A percentile compares a stretch with the other conserved stretches of the same genome.
Conservation (phyloP, 2,329 filamentous ascomycete species). For the Teratosphaeriaceae sp. region DNA sequence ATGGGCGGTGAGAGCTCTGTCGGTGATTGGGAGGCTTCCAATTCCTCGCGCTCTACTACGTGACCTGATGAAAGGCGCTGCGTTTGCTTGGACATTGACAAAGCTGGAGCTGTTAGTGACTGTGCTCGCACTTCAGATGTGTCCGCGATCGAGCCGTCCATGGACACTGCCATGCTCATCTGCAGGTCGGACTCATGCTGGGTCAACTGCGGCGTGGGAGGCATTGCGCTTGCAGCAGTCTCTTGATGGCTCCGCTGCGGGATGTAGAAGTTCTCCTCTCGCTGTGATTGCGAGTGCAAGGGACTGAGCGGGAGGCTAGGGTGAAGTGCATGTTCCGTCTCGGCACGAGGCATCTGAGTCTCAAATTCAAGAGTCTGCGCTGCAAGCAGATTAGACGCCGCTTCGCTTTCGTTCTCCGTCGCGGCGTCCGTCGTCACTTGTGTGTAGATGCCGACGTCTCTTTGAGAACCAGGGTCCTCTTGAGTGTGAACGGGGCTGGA, state of each 20-base stretch:
- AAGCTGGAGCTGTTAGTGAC: too few species aligned
- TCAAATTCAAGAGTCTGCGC: not conserved
- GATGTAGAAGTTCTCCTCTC: not conserved
- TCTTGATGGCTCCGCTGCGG: not conserved
- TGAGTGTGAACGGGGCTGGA: not conserved
- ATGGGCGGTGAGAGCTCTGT: too few species aligned
- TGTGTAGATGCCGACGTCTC: not conserved
- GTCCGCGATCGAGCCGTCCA: too few species aligned
- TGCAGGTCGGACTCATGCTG: slow-evolving; percentile 17
- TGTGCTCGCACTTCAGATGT: too few species aligned
- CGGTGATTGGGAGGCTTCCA: too few species aligned
- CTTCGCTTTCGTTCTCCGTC: too few species aligned
- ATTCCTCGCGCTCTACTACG: too few species aligned
- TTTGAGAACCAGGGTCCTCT: not conserved
- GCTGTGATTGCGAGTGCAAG: slow-evolving; percentile 13
- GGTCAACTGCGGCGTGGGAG: slow-evolving; percentile 33
- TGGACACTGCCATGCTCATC: too few species aligned
- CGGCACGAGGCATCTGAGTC: not conserved
- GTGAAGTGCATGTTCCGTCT: not conserved
- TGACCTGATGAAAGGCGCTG: too few species aligned
- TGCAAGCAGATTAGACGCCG: not conserved
- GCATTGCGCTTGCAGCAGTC: slow-evolving; percentile 13
- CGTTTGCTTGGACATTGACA: too few species aligned
- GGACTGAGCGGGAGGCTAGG: slow-evolving; percentile 15
- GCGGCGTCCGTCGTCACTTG: not conserved